phyloP scores from a whole-genome alignment of 805 yeast genomes.

The Maudiozyma saulgeensis region DNA sequence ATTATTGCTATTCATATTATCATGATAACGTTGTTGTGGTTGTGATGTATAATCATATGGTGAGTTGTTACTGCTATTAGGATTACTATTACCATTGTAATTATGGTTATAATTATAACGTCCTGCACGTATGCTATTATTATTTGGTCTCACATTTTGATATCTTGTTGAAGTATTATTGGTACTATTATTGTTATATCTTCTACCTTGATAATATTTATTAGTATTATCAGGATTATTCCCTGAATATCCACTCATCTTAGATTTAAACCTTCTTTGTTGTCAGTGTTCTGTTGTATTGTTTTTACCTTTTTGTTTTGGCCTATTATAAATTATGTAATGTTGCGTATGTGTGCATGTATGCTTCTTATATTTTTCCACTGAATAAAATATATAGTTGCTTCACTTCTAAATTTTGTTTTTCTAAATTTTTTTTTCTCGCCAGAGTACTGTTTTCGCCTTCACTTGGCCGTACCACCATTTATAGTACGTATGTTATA shows the following conservation, averaged over 20 bases:
- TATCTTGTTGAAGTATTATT: not conserved
- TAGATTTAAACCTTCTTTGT: not conserved
- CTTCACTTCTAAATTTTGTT: too few relatives aligned
- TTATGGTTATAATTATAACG: not conserved
- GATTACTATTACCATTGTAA: not conserved
- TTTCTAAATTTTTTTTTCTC: too few relatives aligned
- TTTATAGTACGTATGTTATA: too few relatives aligned
- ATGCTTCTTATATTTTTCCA: too few relatives aligned
- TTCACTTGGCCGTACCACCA: too few relatives aligned
- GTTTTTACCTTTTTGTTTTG: too few relatives aligned
- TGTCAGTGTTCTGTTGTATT: too few relatives aligned
- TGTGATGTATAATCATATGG: not conserved
- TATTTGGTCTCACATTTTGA: not conserved
- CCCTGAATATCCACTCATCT: conserved; percentile 1
- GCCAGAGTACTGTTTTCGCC: too few relatives aligned
- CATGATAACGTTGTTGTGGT: not conserved
- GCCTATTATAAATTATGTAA: too few relatives aligned
- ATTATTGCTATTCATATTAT: not conserved
- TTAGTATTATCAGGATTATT: not conserved
- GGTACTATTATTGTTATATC: not conserved
- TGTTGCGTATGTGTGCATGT: too few relatives aligned
- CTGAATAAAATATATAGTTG: too few relatives aligned
- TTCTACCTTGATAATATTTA: not conserved
- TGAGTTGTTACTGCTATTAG: not conserved
- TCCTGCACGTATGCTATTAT: not conserved